Percentiles rank a stretch among this genome's conserved stretches.
Evolutionary conservation across 768 basidiomycete species (phyloP).

Genomic region (Boletus barrowsii): DNA sequence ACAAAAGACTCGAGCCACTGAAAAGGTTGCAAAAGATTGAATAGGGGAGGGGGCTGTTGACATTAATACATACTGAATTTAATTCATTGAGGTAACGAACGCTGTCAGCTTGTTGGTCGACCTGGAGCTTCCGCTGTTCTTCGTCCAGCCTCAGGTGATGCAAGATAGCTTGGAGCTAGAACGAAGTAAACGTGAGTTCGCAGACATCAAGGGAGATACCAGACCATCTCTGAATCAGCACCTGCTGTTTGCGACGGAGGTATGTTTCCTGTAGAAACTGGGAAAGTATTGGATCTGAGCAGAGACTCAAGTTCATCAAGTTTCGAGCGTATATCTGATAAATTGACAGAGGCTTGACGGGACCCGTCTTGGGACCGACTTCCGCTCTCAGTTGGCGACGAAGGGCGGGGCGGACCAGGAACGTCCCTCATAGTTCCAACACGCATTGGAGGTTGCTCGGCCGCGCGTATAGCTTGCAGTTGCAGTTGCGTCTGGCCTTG

Average conservation of each 20-base stretch:
- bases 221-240: slow-evolving; percentile 21
- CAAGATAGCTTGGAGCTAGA: slow-evolving; percentile 44
- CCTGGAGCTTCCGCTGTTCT: slow-evolving; percentile 44
- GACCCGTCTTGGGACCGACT: not conserved
- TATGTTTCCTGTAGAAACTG: not conserved
- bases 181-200: not conserved
- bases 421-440: slow-evolving; percentile 11
- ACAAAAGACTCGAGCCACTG: slow-evolving; percentile 87
- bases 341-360: slow-evolving; percentile 10
- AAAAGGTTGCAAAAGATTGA: not conserved
- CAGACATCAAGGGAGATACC: not conserved
- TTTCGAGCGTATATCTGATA: slow-evolving; percentile 34
- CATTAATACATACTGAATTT: slow-evolving; percentile 50
- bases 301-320: slow-evolving; percentile 36
- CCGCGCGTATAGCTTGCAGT: slow-evolving; percentile 14
- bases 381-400: not conserved
- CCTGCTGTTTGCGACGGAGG: slow-evolving; percentile 2
- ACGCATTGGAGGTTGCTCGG: not conserved
- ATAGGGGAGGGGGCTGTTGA: not conserved
- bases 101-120: slow-evolving; percentile 70
- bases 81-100: slow-evolving; percentile 77
- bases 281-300: slow-evolving; percentile 5
- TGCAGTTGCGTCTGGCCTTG: slow-evolving; percentile 19
- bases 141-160: slow-evolving; percentile 46
- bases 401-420: not conserved